Evolutionary conservation across 164 flowering plant species (phyloP).

Genomic region (Umbilicus rupestris): DNA sequence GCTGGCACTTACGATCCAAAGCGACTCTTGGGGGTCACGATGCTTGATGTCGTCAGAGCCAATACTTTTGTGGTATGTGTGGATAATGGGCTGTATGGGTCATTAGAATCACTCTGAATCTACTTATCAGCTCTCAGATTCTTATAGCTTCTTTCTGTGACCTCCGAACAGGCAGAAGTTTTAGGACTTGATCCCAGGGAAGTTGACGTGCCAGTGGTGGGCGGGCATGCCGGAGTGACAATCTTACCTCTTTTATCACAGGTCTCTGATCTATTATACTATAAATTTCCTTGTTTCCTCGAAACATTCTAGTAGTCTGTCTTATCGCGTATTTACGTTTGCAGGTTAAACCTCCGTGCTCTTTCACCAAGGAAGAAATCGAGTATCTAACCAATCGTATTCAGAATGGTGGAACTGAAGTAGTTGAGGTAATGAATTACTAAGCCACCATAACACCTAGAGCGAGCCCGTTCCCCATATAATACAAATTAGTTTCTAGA

Average conservation of each 20-base stretch:
- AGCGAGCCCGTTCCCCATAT: background rate
- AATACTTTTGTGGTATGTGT: slow-evolving; percentile 72
- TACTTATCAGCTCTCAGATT: background rate
- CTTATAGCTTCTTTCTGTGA: background rate
- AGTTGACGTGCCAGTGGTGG: slow-evolving; percentile 48
- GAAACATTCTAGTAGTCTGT: background rate
- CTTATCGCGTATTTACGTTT: background rate
- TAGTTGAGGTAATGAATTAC: slow-evolving; percentile 34
- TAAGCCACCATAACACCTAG: background rate
- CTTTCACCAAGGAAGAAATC: slow-evolving; percentile 33
- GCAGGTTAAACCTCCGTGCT: slow-evolving; percentile 40
- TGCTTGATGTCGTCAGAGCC: slow-evolving; percentile 77
- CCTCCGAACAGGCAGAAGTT: slow-evolving; percentile 44
- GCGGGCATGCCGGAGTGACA: slow-evolving; percentile 54
- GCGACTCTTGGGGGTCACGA: slow-evolving; percentile 65
- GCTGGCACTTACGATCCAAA: slow-evolving; percentile 75
- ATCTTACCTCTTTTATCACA: slow-evolving; percentile 49
- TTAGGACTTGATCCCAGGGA: slow-evolving; percentile 43
- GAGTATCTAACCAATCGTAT: slow-evolving; percentile 33
- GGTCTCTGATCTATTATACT: slow-evolving; percentile 17
- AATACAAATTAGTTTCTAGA: too few species aligned
- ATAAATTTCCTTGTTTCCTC: background rate
- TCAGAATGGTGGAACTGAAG: slow-evolving; percentile 55
- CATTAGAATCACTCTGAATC: background rate
- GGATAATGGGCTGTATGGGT: background rate